phyloP scores from a whole-genome alignment of 1,284 basidiomycete genomes.

The Heterobasidion parviporum region DNA sequence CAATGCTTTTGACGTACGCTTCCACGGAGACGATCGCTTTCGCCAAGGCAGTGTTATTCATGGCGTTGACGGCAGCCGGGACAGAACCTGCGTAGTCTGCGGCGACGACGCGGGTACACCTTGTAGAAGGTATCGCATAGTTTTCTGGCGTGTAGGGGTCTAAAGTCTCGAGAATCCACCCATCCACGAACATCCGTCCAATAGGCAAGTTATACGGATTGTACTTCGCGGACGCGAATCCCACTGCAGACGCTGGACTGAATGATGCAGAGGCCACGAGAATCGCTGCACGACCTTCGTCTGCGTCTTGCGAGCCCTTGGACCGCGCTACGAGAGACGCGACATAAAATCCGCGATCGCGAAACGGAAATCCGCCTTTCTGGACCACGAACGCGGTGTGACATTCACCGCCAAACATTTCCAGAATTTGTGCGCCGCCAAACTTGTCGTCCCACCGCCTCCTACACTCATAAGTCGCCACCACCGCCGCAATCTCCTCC shows the following conservation, averaged over 20 bases:
- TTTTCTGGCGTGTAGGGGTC: constrained; percentile 96
- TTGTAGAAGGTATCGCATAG: constrained; percentile 90
- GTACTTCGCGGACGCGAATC: constrained; percentile 61
- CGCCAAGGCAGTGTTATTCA: constrained; percentile 76
- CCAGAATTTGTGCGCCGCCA: constrained; percentile 61
- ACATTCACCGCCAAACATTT: constrained; percentile 77
- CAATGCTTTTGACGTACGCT: constrained; percentile 52
- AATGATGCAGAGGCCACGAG: constrained; percentile 76
- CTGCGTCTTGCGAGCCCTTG: constrained; percentile 19
- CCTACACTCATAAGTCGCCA: constrained; percentile 66
- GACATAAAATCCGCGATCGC: constrained; percentile 82
- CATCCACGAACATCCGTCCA: constrained; percentile 84
- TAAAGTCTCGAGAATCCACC: constrained; percentile 94
- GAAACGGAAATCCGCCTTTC: constrained; percentile 84
- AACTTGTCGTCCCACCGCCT: constrained; percentile 83
- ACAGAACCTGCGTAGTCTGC: constrained; percentile 88
- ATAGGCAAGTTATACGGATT: constrained; percentile 73
- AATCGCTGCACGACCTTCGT: constrained; percentile 42
- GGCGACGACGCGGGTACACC: constrained; percentile 83
- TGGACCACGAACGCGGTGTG: constrained; percentile 62
- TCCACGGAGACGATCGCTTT: constrained; percentile 67
- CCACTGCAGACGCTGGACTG: constrained; percentile 49
- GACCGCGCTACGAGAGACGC: constrained; percentile 68
- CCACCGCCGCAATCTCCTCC: constrained; percentile 77
- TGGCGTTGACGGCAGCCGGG: constrained; percentile 81